These are phyloP conservation scores for Echria macrotheca DNA, from an alignment of 495 filamentous ascomycete species.

Conservation along the genomic window DNA sequence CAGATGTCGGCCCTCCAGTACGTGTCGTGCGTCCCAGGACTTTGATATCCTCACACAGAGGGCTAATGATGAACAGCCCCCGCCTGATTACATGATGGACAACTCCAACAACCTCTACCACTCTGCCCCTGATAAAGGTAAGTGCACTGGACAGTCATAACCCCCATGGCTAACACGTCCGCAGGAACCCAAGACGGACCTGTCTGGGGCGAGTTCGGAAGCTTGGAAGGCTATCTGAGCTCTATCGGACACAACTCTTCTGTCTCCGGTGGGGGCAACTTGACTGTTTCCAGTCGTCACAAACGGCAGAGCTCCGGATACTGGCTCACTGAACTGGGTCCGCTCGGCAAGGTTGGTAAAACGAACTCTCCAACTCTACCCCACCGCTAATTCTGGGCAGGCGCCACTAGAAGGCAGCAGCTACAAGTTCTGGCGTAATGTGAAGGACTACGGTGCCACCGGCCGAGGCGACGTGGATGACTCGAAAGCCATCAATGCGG, in stretches of 20 bases:
- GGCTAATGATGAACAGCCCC: background rate
- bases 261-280: background rate
- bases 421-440: slow-evolving; percentile 75
- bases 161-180: background rate
- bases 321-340: background rate
- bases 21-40: background rate
- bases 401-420: background rate
- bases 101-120: background rate
- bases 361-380: background rate
- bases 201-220: background rate
- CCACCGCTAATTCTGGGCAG: background rate
- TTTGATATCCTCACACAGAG: too few species aligned
- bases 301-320: background rate
- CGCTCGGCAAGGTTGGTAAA: background rate
- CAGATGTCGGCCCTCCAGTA: background rate
- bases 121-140: background rate
- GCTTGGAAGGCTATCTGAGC: background rate
- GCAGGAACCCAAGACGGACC: background rate
- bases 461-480: slow-evolving; percentile 73
- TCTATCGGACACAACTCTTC: background rate
- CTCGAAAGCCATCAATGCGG: slow-evolving; percentile 72
- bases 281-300: background rate
- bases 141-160: too few species aligned
- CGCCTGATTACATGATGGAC: background rate
- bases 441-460: slow-evolving; percentile 56